These are phyloP conservation scores for Neolentinus lepideus DNA, from an alignment of 1,284 basidiomycete species.

Conservation along the genomic window DNA sequence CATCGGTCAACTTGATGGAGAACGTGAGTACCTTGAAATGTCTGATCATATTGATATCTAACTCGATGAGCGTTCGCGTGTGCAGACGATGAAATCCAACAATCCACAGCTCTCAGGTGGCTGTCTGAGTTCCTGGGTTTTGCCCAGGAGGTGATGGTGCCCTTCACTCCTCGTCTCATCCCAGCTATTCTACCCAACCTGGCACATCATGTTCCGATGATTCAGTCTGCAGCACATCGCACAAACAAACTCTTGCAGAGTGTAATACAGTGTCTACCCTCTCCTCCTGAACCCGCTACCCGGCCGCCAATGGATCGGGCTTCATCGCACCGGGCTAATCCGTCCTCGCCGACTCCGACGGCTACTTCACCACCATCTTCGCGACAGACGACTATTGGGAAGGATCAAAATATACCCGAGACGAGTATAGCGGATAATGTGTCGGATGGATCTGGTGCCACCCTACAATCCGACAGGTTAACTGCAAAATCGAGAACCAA, in stretches of 20 bases:
- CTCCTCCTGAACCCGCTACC: conserved; percentile 47
- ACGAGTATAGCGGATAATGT: background rate
- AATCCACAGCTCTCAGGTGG: conserved; percentile 87
- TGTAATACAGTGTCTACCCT: conserved; percentile 82
- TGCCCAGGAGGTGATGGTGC: conserved; percentile 87
- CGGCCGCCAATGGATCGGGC: conserved; percentile 22
- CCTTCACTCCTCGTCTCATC: conserved; percentile 90
- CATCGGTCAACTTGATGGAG: conserved; percentile 81
- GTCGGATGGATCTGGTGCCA: background rate
- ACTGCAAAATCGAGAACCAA: conserved; percentile 13
- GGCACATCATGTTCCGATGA: conserved; percentile 86
- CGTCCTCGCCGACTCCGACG: conserved; percentile 46
- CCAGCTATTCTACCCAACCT: conserved; percentile 91
- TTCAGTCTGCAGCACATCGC: conserved; percentile 80
- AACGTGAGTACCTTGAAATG: conserved; percentile 49
- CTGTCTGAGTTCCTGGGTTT: conserved; percentile 88
- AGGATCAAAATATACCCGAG: conserved; percentile 15
- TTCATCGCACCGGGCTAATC: conserved; percentile 24
- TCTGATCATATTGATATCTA: background rate
- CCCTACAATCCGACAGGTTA: conserved; percentile 9
- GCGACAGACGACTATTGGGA: conserved; percentile 38
- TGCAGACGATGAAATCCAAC: conserved; percentile 83
- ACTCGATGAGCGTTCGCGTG: background rate
- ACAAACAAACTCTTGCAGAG: conserved; percentile 83
- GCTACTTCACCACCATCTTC: conserved; percentile 29